Percentiles rank a stretch among this genome's conserved stretches.
phyloP scores from a whole-genome alignment of 169 alveolate species.

The Toxoplasma gondii region DNA sequence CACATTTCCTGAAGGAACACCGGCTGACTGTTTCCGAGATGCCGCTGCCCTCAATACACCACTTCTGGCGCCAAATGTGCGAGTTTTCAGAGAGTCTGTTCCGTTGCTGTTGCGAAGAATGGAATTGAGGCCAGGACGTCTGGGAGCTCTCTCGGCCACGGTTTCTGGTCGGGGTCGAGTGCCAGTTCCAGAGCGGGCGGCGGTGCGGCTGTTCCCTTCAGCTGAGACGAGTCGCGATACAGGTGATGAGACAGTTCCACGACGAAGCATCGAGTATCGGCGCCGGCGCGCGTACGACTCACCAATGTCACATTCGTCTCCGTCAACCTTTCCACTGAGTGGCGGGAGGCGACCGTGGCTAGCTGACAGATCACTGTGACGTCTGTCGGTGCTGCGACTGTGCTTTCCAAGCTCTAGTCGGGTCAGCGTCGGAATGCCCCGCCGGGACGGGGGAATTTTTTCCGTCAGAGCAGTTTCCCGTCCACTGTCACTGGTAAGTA shows the following conservation, averaged over 20 bases:
- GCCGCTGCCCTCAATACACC: not conserved
- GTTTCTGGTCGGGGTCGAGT: not conserved
- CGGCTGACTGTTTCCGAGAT: not conserved
- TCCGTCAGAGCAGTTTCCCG: not conserved
- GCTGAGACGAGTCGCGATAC: not conserved
- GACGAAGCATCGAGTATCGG: not conserved
- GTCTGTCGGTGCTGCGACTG: not conserved
- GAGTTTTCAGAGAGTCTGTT: not conserved
- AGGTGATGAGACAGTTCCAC: not conserved
- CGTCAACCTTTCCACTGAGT: not conserved
- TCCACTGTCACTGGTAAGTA: not conserved
- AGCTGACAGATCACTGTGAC: not conserved
- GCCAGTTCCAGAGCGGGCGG: not conserved
- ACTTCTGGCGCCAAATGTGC: not conserved
- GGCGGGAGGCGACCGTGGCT: not conserved
- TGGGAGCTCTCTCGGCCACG: not conserved
- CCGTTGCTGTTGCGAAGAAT: not conserved
- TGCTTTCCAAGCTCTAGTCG: not conserved
- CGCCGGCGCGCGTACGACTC: not conserved
- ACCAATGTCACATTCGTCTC: not conserved
- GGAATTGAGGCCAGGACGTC: not conserved
- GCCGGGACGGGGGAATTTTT: not conserved
- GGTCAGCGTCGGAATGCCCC: not conserved
- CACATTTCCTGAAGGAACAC: not conserved
- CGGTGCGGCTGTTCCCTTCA: not conserved